Base-by-base conservation (phyloP, 352 stramenopile species). In the Phytophthora pinifolia region DNA sequence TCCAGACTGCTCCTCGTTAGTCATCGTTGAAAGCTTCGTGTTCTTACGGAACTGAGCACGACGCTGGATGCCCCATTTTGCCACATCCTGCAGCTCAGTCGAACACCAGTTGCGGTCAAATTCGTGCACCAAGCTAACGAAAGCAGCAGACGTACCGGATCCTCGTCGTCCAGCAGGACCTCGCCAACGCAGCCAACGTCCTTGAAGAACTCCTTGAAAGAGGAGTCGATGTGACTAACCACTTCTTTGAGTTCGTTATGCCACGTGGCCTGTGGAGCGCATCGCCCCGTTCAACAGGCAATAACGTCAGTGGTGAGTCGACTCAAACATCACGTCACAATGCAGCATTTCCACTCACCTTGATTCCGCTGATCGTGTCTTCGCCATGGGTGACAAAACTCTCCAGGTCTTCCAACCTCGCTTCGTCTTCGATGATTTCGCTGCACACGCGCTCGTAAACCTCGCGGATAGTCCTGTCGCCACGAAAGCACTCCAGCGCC, bases 111-210 rank as follows among this genome's bases (percentile, higher is more conserved):
- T 29, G 25, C 25, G 25, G 25, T 50, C n/a, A 42, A 18, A 46
- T 5, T 14, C 36, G 0, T 43, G 27, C 17, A 32, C 7, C 22
- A 45, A 46, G 10, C 9, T 31, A n/a, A 5, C 15, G 14, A 20
- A 31, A 46, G 17, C 25, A 49, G 20, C 22, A 15, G 39, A 61
- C 65, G 41, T 60, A 89, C 79, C 42, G 62, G n/a, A 30, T 94
- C 76, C 27, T 87, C 67, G 53, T 91, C 79, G 33, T 93, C 79
- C 3, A 96, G 58, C 14, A 88, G 50, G 31, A 96, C 82, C 61
- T 96, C 86, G 30, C 86, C 86, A 9, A 94, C 80, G 52, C 85
- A 94, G 6, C 86, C 86, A 51, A 96, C 92, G 41, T 94, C 83
- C 44, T 73, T 65, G 58, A 96, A 96, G 36, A 89, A 96, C 33